These are phyloP conservation scores for Colletotrichum destructivum DNA, from an alignment of 2,329 filamentous ascomycete genomes.

Conservation along the genomic window DNA sequence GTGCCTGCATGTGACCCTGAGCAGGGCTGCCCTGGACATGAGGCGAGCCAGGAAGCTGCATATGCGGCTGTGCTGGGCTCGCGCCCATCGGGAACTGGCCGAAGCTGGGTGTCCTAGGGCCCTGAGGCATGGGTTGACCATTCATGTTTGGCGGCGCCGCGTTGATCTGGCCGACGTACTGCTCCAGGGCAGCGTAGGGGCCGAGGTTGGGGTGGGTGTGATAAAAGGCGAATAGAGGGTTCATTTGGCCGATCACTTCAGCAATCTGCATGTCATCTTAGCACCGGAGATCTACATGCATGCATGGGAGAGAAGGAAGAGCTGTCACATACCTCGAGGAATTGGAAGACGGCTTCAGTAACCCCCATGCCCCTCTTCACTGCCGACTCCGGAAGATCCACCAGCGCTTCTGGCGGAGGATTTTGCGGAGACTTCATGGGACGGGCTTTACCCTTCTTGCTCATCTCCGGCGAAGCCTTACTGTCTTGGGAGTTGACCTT, in stretches of 20 bases:
- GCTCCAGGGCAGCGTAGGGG: conserved; percentile 72
- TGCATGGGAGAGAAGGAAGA: conserved; percentile 9
- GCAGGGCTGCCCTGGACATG: conserved; percentile 73
- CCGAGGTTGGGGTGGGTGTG: conserved; percentile 68
- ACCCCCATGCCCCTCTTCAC: conserved; percentile 72
- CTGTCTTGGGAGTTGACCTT: conserved; percentile 70
- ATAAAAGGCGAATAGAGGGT: conserved; percentile 72
- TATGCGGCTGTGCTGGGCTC: conserved; percentile 72
- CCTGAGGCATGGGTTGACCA: conserved; percentile 64
- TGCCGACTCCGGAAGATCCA: conserved; percentile 71
- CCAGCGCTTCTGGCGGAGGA: conserved; percentile 70
- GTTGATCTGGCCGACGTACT: conserved; percentile 70
- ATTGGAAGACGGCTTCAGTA: conserved; percentile 73
- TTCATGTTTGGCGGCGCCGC: conserved; percentile 58
- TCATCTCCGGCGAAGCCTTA: conserved; percentile 76
- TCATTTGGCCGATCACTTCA: conserved; percentile 78
- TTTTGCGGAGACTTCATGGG: conserved; percentile 72
- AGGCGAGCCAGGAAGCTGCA: conserved; percentile 74
- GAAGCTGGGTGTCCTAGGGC: conserved; percentile 69
- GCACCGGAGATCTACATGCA: conserved; percentile 29
- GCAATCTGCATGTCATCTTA: conserved; percentile 64
- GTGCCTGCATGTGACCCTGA: conserved; percentile 74
- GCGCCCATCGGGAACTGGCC: conserved; percentile 72
- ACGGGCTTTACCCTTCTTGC: conserved; percentile 75
- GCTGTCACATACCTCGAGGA: conserved; percentile 69